Percentiles rank a stretch among this genome's conserved stretches.
Evolutionary conservation across 305 asterid genomes (phyloP).

Genomic region (Fraxinus baroniana): DNA sequence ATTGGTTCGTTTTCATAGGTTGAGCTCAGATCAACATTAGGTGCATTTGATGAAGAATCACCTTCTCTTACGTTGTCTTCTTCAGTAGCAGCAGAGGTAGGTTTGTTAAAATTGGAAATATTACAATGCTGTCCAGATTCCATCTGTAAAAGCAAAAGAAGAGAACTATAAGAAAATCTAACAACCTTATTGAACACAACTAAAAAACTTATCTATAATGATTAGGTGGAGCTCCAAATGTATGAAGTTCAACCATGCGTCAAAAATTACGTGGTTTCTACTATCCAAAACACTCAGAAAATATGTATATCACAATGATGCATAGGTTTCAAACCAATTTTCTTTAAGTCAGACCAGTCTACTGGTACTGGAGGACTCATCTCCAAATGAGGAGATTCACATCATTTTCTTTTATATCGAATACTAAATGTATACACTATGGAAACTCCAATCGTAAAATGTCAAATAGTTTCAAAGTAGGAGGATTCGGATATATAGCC

Average conservation of each 20-base stretch:
- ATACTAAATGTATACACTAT: neutral
- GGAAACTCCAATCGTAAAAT: neutral
- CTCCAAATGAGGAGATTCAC: neutral
- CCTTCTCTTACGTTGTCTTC: conserved; percentile 28
- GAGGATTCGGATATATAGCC: neutral
- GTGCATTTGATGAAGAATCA: conserved; percentile 31
- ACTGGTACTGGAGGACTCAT: neutral
- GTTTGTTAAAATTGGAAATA: conserved; percentile 29
- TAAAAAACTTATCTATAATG: conserved; percentile 9
- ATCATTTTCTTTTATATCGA: neutral
- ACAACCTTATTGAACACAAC: neutral
- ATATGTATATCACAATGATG: neutral
- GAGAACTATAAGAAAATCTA: conserved; percentile 22
- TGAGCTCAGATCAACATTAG: conserved; percentile 33
- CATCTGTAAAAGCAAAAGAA: conserved; percentile 49
- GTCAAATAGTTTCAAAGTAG: neutral
- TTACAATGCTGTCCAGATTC: conserved; percentile 48
- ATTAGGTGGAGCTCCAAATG: neutral
- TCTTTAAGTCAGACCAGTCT: neutral
- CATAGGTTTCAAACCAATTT: neutral
- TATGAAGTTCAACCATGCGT: neutral
- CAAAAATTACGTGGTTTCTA: neutral
- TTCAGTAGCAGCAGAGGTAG: conserved; percentile 25
- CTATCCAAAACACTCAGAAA: neutral
- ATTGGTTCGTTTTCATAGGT: conserved; percentile 43